Evolutionary conservation across 1,284 basidiomycete genomes (phyloP), one percentile per base, ranked within the genome.

Genomic region (Melanopsichium pennsylvanicum): DNA sequence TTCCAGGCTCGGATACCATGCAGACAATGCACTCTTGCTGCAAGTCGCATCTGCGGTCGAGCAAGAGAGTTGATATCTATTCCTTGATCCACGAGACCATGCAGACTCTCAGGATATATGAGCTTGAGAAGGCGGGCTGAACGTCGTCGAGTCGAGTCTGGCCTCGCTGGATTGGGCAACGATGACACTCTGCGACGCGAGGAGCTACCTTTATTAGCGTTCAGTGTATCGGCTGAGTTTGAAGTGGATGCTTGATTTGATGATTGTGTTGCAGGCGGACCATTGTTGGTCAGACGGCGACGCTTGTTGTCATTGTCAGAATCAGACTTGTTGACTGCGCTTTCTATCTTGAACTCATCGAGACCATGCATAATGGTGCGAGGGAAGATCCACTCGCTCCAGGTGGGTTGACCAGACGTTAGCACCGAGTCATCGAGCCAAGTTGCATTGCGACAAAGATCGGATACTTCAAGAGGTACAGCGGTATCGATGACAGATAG

Each of bases 1-100:
- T 61, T 67, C 63, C 63, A 67, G 4, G 61, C 51, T 13, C 62
- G 49, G 12, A 64, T 57, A 37, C 69, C 69, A 41, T 68, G 58
- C 29, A 71, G 19, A 33, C 69, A 71, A 23, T 71, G 63, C 5
- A 71, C 38, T 1, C 60, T 40, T 3, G 69, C 69, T 10, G 69
- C 69, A 10, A 68, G 38, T 5, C 54, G 52, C 47, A 54, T 48
- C 12, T 54, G 35, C 2, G 64, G 64, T 38, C 43, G 36, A 2
- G 38, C 52, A 5, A 67, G 39, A 12, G 52, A 22, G 16, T 68
- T 54, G 18, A 62, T 58, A 32, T 62, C 64, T 34, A 61, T 42
- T 16, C 58, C 58, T 15, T 57, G 31, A 27, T 68, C 58, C 8
- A 68, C 49, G 21, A 68, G 58, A 2, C 39, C 32, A 29, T 68